Conservation (phyloP, 495 filamentous ascomycete genomes). For the Penicillium longicatenatum region DNA sequence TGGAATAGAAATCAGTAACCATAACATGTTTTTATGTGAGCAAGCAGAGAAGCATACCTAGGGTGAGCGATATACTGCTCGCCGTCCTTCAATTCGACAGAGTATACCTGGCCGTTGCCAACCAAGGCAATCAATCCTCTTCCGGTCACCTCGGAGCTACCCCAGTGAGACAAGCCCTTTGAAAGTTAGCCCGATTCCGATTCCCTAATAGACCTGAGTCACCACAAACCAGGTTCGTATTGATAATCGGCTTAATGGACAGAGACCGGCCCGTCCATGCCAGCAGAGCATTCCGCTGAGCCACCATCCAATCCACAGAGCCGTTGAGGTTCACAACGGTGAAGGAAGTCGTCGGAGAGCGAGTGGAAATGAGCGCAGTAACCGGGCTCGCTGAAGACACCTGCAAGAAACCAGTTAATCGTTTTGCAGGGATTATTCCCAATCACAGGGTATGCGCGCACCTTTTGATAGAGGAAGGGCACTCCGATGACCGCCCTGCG, state of each 20-base stretch:
- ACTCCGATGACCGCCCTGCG: slow-evolving; percentile 74
- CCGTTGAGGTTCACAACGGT: slow-evolving; percentile 87
- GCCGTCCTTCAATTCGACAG: slow-evolving; percentile 70
- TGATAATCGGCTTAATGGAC: slow-evolving; percentile 69
- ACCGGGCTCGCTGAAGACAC: slow-evolving; percentile 83
- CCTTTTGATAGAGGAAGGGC: slow-evolving; percentile 91
- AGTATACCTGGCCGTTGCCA: slow-evolving; percentile 84
- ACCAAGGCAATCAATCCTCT: slow-evolving; percentile 83
- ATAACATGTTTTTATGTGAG: slow-evolving; percentile 14
- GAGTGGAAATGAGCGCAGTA: slow-evolving; percentile 82
- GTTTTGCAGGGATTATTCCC: neutral
- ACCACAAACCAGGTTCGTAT: slow-evolving; percentile 63
- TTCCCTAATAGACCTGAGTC: neutral
- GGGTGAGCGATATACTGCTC: slow-evolving; percentile 90
- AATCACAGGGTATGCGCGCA: slow-evolving; percentile 20
- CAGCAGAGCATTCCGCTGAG: slow-evolving; percentile 79
- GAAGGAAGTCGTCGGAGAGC: slow-evolving; percentile 80
- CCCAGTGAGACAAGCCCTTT: slow-evolving; percentile 84
- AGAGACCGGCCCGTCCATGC: slow-evolving; percentile 96
- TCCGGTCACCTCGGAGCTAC: slow-evolving; percentile 82
- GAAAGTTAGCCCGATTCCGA: slow-evolving; percentile 40
- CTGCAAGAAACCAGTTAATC: slow-evolving; percentile 30
- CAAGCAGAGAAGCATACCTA: slow-evolving; percentile 43
- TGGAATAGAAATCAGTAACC: slow-evolving; percentile 24
- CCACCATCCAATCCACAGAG: slow-evolving; percentile 92